phyloP scores from a whole-genome alignment of 2,329 filamentous ascomycete species.

The Nemania abortiva region DNA sequence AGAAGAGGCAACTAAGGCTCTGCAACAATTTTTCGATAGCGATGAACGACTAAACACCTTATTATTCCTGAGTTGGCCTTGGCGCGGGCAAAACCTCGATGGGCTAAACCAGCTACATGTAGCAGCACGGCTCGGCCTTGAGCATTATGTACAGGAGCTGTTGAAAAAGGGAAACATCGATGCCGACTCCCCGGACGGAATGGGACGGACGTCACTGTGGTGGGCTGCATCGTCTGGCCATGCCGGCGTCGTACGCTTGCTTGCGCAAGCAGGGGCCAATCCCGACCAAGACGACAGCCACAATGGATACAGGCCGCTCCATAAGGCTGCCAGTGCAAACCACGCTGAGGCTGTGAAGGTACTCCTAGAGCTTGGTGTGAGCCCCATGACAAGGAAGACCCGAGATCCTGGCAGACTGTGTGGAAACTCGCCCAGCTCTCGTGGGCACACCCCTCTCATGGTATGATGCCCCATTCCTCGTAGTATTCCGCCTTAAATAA shows the following conservation, averaged over 20 bases:
- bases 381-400: conserved; percentile 20
- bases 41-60: conserved; percentile 1
- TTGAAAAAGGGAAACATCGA: conserved; percentile 12
- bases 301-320: conserved; percentile 20
- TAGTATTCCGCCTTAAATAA: conserved; percentile 1
- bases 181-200: conserved; percentile 1
- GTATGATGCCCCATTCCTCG: conserved; percentile 14
- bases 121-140: conserved; percentile 17
- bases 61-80: background rate
- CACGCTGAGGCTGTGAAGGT: conserved; percentile 17
- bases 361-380: conserved; percentile 20
- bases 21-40: conserved; percentile 8
- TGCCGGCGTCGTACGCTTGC: conserved; percentile 13
- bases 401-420: background rate
- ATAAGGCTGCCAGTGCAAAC: conserved; percentile 14
- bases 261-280: conserved; percentile 24
- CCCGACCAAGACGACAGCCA: conserved; percentile 21
- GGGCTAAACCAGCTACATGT: conserved; percentile 17
- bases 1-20: conserved; percentile 17
- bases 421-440: background rate
- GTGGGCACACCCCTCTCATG: conserved; percentile 16
- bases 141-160: conserved; percentile 14
- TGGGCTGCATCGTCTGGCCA: conserved; percentile 29
- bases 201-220: conserved; percentile 23
- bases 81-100: background rate